Percentiles rank a stretch among this genome's conserved stretches.
Evolutionary conservation across 768 basidiomycete species (phyloP).

Genomic region (Serendipita vermifera): DNA sequence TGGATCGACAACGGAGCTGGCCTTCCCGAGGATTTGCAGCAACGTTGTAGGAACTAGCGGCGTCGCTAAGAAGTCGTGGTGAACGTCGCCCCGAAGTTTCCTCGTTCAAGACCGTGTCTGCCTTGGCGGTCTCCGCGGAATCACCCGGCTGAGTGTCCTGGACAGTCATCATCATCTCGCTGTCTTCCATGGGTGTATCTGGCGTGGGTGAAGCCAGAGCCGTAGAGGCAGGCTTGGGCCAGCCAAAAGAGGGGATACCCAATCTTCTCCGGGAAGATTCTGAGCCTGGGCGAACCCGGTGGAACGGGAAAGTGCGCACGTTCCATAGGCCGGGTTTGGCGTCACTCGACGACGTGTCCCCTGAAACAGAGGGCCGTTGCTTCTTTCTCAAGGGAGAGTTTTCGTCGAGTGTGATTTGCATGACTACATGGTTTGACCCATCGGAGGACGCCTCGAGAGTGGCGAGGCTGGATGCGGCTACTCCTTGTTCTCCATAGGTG

Average conservation of each 20-base stretch:
- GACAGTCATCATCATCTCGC: not conserved
- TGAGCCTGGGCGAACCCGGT: not conserved
- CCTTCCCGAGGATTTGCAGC: slow-evolving; percentile 8
- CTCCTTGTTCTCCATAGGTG: slow-evolving; percentile 7
- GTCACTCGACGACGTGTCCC: not conserved
- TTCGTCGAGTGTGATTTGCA: slow-evolving; percentile 3
- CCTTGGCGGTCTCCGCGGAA: not conserved
- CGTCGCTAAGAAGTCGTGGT: not conserved
- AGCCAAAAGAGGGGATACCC: not conserved
- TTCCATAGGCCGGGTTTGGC: slow-evolving; percentile 6
- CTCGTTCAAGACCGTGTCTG: not conserved
- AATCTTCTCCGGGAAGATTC: slow-evolving; percentile 1
- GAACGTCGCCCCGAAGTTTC: not conserved
- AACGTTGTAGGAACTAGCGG: not conserved
- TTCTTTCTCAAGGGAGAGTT: slow-evolving; percentile 3
- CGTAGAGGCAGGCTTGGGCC: not conserved
- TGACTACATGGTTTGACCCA: not conserved
- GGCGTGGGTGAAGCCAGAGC: not conserved
- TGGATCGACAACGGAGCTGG: slow-evolving; percentile 5
- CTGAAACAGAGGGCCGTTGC: not conserved
- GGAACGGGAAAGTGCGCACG: slow-evolving; percentile 5
- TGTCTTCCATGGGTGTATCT: not conserved
- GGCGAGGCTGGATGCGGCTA: slow-evolving; percentile 6
- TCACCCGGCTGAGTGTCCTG: not conserved
- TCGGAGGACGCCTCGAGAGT: slow-evolving; percentile 1